Base-by-base conservation (phyloP, 176 grass and related monocot genomes). In the Guadua angustifolia region DNA sequence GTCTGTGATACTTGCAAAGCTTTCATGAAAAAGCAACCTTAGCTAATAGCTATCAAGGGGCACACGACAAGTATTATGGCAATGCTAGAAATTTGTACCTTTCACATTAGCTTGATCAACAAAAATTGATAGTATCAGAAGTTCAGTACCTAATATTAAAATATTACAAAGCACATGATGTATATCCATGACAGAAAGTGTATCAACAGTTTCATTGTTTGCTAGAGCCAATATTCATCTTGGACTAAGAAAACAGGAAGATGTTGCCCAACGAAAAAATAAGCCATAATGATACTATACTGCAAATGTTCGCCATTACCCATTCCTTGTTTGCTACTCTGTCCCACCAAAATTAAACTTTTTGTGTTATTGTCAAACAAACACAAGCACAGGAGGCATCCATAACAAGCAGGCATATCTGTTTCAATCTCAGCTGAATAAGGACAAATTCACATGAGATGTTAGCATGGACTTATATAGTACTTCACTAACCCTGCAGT, bases 1-100 rank as follows among this genome's bases (percentile, higher is more conserved):
- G 19, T 60, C 38, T 13, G 40, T 9, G 18, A 26, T 10, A 16
- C 33, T 56, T 65, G 39, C 45, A 74, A 45, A 68, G 6, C 5
- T 73, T 50, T 85, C 33, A 39, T 66, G 47, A 45, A 68, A 62
- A 76, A 71, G 0, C 57, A 75, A 55, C 11, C 71, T 32, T 58
- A 57, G 49, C 24, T 75, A 19, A 86, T 13, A 68, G 76, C 72
- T 43, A 81, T 62, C 18, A 88, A 14, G 0, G n/a, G 50, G 55
- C 47, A 73, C 26, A 74, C 1, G 35, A 56, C 60, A 73, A 73
- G 57, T 86, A 55, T 17, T 50, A 67, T n/a, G 24, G 7, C 39
- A 42, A 40, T 43, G 73, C 46, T 40, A 59, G 21, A 63, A 82
- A 59, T 40, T 33, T 79, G 4, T 10, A 29, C 46, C 21, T 66